phyloP scores from a whole-genome alignment of 1,284 basidiomycete species.

The Ustanciosporium gigantosporum region DNA sequence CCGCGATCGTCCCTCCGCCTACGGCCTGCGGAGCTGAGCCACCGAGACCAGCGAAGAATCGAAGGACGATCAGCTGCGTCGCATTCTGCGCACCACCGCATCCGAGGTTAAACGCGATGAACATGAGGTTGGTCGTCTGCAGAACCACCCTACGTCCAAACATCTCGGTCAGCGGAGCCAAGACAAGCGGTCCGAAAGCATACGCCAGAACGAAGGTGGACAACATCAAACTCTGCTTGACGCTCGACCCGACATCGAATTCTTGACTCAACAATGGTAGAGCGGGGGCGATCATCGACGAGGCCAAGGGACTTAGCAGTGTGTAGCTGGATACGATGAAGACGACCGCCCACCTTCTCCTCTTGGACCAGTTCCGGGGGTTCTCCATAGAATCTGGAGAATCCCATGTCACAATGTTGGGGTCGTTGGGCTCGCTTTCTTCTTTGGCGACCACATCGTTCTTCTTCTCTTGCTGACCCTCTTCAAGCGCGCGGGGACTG shows the following conservation, averaged over 20 bases:
- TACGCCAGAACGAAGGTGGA: conserved; percentile 51
- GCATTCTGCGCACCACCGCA: conserved; percentile 40
- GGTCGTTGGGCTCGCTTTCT: conserved; percentile 17
- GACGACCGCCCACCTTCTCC: conserved; percentile 70
- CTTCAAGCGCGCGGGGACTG: conserved; percentile 9
- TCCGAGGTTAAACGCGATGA: conserved; percentile 53
- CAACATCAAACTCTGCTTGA: conserved; percentile 38
- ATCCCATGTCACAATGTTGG: conserved; percentile 68
- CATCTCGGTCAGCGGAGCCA: conserved; percentile 67
- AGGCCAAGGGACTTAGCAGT: conserved; percentile 48
- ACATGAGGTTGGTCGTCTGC: conserved; percentile 44
- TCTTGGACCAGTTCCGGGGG: conserved; percentile 71
- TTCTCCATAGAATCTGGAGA: conserved; percentile 69
- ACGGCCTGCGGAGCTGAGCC: conserved; percentile 64
- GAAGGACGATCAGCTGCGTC: conserved; percentile 64
- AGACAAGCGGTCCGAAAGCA: conserved; percentile 44
- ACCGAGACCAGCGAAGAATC: conserved; percentile 72
- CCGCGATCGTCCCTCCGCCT: conserved; percentile 66
- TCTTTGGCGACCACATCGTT: conserved; percentile 1
- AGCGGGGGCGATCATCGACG: conserved; percentile 56
- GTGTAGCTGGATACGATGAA: conserved; percentile 47
- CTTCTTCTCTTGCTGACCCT: conserved; percentile 3
- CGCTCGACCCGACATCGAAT: conserved; percentile 31
- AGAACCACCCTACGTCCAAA: conserved; percentile 58
- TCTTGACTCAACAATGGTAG: conserved; percentile 31